Evolutionary conservation across 768 basidiomycete species (phyloP).

Genomic region (Leccinum truebloodii): DNA sequence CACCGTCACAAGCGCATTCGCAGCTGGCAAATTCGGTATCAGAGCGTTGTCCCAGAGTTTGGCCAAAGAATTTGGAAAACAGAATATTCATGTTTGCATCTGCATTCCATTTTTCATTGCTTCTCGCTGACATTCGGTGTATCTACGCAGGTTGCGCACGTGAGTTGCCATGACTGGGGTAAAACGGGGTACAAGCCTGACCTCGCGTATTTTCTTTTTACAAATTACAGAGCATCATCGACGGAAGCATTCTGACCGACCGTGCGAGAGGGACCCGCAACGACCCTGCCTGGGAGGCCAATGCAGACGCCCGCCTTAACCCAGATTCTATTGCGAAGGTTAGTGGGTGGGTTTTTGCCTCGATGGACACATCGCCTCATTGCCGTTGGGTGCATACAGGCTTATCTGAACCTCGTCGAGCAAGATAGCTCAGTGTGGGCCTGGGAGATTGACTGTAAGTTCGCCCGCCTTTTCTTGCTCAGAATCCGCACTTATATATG

Average conservation of each 20-base stretch:
- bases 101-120: neutral
- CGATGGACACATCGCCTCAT: neutral
- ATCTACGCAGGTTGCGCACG: slow-evolving; percentile 57
- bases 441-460: slow-evolving; percentile 79
- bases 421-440: slow-evolving; percentile 76
- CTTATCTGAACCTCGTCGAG: slow-evolving; percentile 63
- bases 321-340: slow-evolving; percentile 75
- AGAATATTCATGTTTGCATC: slow-evolving; percentile 65
- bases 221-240: slow-evolving; percentile 58
- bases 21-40: slow-evolving; percentile 63
- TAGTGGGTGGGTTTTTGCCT: slow-evolving; percentile 16
- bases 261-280: slow-evolving; percentile 31
- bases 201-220: neutral
- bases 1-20: slow-evolving; percentile 56
- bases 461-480: neutral
- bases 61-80: slow-evolving; percentile 71
- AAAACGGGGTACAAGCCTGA: neutral
- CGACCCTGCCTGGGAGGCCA: slow-evolving; percentile 42
- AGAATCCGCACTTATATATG: neutral
- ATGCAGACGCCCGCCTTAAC: slow-evolving; percentile 50
- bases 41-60: slow-evolving; percentile 70
- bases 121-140: slow-evolving; percentile 3
- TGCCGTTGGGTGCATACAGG: slow-evolving; percentile 36
- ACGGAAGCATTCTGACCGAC: slow-evolving; percentile 55
- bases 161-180: slow-evolving; percentile 34